Conservation (phyloP, 139 green algal genomes). For the Closterium sp. region DNA sequence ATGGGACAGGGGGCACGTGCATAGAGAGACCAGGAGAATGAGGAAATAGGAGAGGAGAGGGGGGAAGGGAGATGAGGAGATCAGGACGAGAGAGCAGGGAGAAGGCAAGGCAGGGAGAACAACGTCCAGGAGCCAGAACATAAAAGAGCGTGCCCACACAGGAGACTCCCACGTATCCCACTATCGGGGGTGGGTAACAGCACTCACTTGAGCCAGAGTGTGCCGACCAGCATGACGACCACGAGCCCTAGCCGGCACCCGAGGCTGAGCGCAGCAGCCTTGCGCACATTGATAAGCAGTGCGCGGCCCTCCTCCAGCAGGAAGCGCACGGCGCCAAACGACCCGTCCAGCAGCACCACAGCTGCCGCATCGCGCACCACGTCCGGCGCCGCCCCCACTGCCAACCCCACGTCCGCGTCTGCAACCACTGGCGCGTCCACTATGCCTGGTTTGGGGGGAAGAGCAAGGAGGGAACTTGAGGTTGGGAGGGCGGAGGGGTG, state of each 20-base stretch:
- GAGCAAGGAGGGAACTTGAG: no score
- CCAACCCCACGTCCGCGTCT: slow-evolving; percentile 5
- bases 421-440: slow-evolving; percentile 83
- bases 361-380: background rate
- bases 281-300: slow-evolving; percentile 7
- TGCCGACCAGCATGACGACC: background rate
- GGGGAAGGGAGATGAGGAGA: no score
- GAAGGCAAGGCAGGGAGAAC: no score
- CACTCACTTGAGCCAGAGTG: background rate
- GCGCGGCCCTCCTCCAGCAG: background rate
- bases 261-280: background rate
- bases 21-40: background rate
- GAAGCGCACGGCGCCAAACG: background rate
- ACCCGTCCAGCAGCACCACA: background rate
- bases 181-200: background rate
- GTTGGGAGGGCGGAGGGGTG: no score
- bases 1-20: background rate
- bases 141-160: no score
- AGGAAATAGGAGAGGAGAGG: background rate
- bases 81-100: no score
- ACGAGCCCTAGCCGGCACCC: background rate
- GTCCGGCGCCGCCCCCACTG: background rate
- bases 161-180: no score
- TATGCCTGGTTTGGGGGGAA: slow-evolving; percentile 61
- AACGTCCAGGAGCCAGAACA: no score